Evolutionary conservation across 1,139 yeast species (phyloP), one percentile per base, ranked within the genome.

Genomic region (Saccharomycopsis hybrid): DNA sequence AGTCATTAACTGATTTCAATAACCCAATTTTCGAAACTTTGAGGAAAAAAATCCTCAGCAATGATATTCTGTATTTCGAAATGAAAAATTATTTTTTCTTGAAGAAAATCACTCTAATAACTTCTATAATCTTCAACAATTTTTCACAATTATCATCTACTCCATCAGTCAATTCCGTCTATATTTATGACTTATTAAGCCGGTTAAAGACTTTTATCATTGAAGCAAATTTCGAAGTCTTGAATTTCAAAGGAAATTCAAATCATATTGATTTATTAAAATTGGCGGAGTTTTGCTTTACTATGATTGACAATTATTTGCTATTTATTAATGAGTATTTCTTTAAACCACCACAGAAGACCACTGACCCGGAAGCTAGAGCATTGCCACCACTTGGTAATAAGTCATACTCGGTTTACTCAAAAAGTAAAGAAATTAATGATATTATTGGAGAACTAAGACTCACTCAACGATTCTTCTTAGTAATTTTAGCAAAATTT

Each of bases 71-170:
- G 1, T 52, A 65, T n/a, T 70, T 72, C 54, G 76, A 72, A 42
- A 68, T 71, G 46, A 62, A 63, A 38, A 60, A 67, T 51, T 71
- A 70, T 54, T 56, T 74, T 28, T 70, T 73, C 52, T 60, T 72
- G 9, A 65, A 74, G 18, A 71, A 71, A 55, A 63, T 46, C 2
- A 35, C 45, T 9, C 47, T 53, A 30, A 49, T 51, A 2, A 55
- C 13, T 56, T 56, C 45, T 41, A 68, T n/a, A 59, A 62, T 36
- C 58, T 72, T 38, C 62, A 71, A 40, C 53, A 56, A 54, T 63
- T 55, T 51, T 28, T 66, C 54, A 44, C 61, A 45, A 51, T 55
- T 53, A 5, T 59, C 71, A 1, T 48, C 70, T 1, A 63, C 76
- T 1, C 63, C 69, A 1, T 67, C 75, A 1, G 62, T 68, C 2